These are phyloP conservation scores for Suillus cothurnatus DNA, from an alignment of 768 basidiomycete species.

Conservation along the genomic window DNA sequence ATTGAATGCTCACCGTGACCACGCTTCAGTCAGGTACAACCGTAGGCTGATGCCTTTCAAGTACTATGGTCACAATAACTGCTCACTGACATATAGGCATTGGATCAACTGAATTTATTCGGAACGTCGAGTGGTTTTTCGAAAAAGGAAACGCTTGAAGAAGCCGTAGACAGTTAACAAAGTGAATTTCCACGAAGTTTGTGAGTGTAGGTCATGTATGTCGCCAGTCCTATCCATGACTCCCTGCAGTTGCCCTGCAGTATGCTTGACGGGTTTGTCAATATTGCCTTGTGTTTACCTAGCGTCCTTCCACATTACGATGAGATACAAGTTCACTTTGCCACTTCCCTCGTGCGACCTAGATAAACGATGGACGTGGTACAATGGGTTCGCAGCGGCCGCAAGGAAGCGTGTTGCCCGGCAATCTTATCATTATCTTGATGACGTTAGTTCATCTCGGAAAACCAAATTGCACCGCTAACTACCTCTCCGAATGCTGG, in stretches of 20 bases:
- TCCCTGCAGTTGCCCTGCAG: not conserved
- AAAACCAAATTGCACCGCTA: constrained; percentile 36
- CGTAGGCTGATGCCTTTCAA: not conserved
- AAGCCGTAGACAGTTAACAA: not conserved
- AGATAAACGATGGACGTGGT: constrained; percentile 49
- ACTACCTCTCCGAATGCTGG: constrained; percentile 73
- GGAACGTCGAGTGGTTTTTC: not conserved
- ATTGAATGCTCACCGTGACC: not conserved
- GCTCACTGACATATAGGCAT: not conserved
- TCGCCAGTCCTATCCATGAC: not conserved
- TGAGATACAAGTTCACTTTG: constrained; percentile 74
- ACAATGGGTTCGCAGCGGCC: constrained; percentile 79
- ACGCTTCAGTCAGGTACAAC: not conserved
- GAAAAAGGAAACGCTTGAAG: not conserved
- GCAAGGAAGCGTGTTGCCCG: constrained; percentile 87
- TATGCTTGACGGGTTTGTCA: not conserved
- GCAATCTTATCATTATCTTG: constrained; percentile 68
- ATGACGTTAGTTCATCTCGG: constrained; percentile 7
- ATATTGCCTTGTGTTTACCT: constrained; percentile 26
- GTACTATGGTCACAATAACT: not conserved
- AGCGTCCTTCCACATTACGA: constrained; percentile 68
- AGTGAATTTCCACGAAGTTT: not conserved
- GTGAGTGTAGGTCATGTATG: not conserved
- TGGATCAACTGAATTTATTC: not conserved
- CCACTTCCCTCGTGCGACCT: constrained; percentile 59